phyloP scores from a whole-genome alignment of 805 yeast genomes.

The Candida michaelii region DNA sequence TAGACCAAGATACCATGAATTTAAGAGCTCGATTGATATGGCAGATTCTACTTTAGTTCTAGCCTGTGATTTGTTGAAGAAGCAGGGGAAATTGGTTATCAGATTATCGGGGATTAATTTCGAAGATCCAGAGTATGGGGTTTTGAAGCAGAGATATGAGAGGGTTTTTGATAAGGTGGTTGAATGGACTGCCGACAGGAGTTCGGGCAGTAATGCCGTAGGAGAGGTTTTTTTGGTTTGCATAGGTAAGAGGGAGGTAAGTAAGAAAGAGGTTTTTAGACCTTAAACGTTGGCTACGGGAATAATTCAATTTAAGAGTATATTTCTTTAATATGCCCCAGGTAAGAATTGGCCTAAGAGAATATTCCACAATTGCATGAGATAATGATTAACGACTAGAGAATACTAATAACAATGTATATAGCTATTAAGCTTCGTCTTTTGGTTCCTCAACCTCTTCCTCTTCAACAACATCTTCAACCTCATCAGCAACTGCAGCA shows the following conservation, averaged over 20 bases:
- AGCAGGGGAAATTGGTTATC: conserved; percentile 32
- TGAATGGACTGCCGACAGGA: conserved; percentile 15
- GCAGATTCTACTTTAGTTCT: conserved; percentile 41
- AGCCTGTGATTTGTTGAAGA: conserved; percentile 26
- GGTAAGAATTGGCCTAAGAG: too few species aligned
- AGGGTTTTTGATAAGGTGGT: conserved; percentile 28
- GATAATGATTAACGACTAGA: not conserved
- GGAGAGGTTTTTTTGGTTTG: conserved; percentile 31
- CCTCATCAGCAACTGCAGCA: too few species aligned
- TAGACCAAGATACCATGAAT: conserved; percentile 23
- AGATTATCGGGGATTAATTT: conserved; percentile 26
- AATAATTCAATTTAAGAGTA: conserved; percentile 4
- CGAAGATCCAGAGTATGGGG: conserved; percentile 28
- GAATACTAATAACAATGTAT: conserved; percentile 1
- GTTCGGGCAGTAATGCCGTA: conserved; percentile 1
- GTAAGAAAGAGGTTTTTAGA: conserved; percentile 12
- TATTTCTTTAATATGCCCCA: too few species aligned
- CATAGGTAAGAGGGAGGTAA: conserved; percentile 19
- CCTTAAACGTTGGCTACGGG: not conserved
- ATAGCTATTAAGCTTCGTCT: conserved; percentile 21
- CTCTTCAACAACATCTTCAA: conserved; percentile 12
- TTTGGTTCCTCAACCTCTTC: conserved; percentile 17
- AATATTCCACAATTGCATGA: too few species aligned
- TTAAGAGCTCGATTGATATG: conserved; percentile 35
- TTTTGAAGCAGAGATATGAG: conserved; percentile 23